A percentile compares a stretch with the other conserved stretches of the same genome.
Evolutionary conservation across 2,329 filamentous ascomycete species (phyloP).

Genomic region (Fusarium sp.): DNA sequence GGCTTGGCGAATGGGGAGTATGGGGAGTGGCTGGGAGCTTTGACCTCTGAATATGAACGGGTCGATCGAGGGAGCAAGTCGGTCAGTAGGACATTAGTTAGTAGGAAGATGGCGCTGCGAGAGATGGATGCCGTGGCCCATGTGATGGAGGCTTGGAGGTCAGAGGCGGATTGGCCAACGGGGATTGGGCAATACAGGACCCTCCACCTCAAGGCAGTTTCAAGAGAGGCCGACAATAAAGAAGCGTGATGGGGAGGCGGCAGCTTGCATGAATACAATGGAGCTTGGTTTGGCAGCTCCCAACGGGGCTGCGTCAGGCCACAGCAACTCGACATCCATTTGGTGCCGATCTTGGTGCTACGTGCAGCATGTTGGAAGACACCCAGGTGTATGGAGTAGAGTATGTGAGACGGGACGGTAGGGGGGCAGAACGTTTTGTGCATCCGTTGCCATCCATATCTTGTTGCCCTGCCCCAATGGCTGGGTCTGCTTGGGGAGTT

Average conservation of each 20-base stretch:
- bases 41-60: constrained; percentile 8
- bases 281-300: constrained; percentile 11
- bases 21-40: constrained; percentile 32
- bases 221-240: constrained; percentile 1
- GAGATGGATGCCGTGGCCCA: background rate
- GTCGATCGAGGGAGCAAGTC: background rate
- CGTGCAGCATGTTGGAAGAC: background rate
- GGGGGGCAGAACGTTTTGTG: background rate
- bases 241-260: background rate
- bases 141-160: constrained; percentile 2
- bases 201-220: background rate
- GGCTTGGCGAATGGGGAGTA: constrained; percentile 10
- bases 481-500: background rate
- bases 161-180: background rate
- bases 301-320: constrained; percentile 6
- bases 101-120: background rate
- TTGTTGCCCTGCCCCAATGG: background rate
- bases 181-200: background rate
- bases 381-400: background rate
- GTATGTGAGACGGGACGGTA: background rate
- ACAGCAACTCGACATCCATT: constrained; percentile 11
- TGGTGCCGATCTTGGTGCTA: constrained; percentile 11
- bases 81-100: background rate
- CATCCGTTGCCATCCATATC: background rate
- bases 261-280: constrained; percentile 7